phyloP scores from a whole-genome alignment of 257 asterid species.

The Solanum raphanifolium region DNA sequence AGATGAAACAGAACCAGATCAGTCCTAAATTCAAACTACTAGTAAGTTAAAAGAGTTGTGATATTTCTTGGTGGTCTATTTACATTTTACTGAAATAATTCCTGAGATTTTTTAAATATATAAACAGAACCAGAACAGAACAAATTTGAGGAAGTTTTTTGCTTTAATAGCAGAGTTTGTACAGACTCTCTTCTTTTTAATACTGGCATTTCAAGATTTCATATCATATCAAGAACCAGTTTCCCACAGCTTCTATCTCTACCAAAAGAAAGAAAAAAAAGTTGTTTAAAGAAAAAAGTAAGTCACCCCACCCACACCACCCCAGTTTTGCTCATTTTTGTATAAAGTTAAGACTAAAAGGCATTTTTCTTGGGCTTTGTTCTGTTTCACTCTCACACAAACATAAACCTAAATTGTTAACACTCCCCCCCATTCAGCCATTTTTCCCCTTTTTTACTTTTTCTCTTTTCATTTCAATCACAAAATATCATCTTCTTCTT shows the following conservation, averaged over 20 bases:
- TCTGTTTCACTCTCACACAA: not conserved
- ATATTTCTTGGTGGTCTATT: not conserved
- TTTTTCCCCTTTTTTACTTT: not conserved
- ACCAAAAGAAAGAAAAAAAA: not conserved
- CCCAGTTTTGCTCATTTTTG: not conserved
- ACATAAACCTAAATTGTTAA: not conserved
- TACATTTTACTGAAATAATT: not conserved
- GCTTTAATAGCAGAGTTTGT: not conserved
- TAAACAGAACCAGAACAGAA: not conserved
- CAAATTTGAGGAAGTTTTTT: not conserved
- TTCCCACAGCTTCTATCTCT: not conserved
- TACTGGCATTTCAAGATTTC: not conserved
- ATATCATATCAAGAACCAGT: not conserved
- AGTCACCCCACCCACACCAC: not conserved
- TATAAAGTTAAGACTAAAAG: not conserved
- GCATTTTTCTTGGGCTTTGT: not conserved
- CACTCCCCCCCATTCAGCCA: not conserved
- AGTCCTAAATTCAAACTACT: not conserved
- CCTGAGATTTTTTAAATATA: not conserved
- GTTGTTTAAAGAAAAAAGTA: not conserved
- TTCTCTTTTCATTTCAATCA: not conserved
- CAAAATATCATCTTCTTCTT: not conserved
- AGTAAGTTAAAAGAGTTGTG: not conserved
- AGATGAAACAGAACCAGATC: not conserved
- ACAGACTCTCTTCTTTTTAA: not conserved